A percentile compares a stretch with the other conserved stretches of the same genome.
Conservation (phyloP, 2,329 filamentous ascomycete species). For the Paracorniculantispora psalliotae region DNA sequence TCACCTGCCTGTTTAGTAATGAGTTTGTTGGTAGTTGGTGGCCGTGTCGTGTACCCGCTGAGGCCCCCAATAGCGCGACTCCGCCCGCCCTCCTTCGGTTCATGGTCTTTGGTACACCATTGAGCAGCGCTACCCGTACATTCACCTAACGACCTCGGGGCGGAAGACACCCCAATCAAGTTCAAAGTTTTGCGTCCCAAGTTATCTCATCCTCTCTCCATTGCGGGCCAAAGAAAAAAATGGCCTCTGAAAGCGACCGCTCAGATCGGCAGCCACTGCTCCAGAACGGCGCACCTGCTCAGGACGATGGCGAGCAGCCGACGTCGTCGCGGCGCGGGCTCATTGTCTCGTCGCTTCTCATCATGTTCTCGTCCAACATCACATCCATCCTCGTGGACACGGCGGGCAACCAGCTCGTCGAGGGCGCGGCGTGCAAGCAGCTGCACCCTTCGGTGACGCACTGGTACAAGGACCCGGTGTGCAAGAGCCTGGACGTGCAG, state of each 20-base stretch:
- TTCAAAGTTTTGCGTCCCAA: too few relatives aligned
- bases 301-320: neutral
- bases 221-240: neutral
- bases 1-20: too few relatives aligned
- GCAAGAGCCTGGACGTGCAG: constrained; percentile 9
- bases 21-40: too few relatives aligned
- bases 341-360: constrained; percentile 1
- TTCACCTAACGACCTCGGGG: too few relatives aligned
- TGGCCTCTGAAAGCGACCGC: neutral
- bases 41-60: too few relatives aligned
- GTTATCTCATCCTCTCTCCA: too few relatives aligned
- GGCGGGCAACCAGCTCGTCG: constrained; percentile 2
- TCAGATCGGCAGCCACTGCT: neutral
- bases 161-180: too few relatives aligned
- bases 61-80: too few relatives aligned
- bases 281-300: neutral
- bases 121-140: too few relatives aligned
- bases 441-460: neutral
- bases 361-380: neutral
- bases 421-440: constrained; percentile 11
- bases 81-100: too few relatives aligned
- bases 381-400: neutral
- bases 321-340: neutral
- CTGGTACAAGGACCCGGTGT: neutral
- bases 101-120: too few relatives aligned